These are phyloP conservation scores for Salix dunnii DNA, from an alignment of 345 rosid species.

Conservation along the genomic window DNA sequence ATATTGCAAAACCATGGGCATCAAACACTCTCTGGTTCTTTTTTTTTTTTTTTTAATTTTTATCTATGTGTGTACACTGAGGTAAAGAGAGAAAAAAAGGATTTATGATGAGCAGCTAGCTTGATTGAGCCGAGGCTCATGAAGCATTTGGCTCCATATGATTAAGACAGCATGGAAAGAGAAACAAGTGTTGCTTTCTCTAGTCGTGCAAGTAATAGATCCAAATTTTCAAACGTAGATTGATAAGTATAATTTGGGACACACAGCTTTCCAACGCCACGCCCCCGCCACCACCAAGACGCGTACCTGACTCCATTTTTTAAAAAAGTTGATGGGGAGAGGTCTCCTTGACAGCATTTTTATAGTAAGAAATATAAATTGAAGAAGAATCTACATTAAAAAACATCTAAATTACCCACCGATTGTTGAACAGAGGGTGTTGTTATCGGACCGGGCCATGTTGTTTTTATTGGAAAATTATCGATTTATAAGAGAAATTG, in stretches of 20 bases:
- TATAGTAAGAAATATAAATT: neutral
- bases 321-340: neutral
- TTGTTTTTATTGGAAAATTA: no score
- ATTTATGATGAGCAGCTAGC: neutral
- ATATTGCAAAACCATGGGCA: no score
- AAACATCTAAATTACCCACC: neutral
- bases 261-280: conserved; percentile 1
- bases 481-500: no score
- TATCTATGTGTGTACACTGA: no score
- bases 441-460: no score
- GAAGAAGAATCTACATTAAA: neutral
- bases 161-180: conserved; percentile 1
- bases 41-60: no score
- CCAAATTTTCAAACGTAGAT: neutral
- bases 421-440: neutral
- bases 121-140: neutral
- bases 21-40: no score
- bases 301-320: neutral
- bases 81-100: no score
- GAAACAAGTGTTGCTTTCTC: conserved; percentile 9
- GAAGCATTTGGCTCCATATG: neutral
- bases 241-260: neutral
- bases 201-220: neutral
- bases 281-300: conserved; percentile 9
- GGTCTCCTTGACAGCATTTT: neutral